Base-by-base conservation (phyloP, 176 grass and related monocot genomes). In the maize (Zea mays) region DNA sequence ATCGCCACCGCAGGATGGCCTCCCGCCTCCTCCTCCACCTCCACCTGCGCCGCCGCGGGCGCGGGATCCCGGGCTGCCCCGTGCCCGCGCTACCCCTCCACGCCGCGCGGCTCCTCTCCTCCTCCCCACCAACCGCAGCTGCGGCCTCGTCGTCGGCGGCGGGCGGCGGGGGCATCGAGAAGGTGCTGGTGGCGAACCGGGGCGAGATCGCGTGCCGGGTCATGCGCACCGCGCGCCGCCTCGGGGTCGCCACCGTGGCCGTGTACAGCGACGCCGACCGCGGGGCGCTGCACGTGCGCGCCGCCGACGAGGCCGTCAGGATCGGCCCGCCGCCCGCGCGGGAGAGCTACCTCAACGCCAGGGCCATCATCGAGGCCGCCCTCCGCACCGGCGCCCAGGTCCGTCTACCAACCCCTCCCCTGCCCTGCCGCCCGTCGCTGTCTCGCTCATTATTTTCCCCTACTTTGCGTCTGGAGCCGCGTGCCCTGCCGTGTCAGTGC, bases 201-300 rank as follows among this genome's bases (percentile, higher is more conserved):
- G 89, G 95, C 13, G 95, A 98, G 89, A 98, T 98, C 80, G 95
- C 95, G 42, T 98, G 91, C 65, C 85, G 91, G 57, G 85, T 98
- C 9, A 94, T 94, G 80, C 76, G 87, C 51, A 98, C 91, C 2
- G 87, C 91, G 57, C 74, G 81, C 5, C 72, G 91, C 8, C 87
- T 94, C 7, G 95, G 91, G 36, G 75, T 98, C 36, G 69, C 85
- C 35, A 94, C 91, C 5, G 94, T 97, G 2, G 91, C 94, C 11
- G 94, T 97, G 2, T 97, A 92, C 80, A 93, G 91, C 75, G 95
- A 98, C 69, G 95, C 91, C 36, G 95, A 98, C 78, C 85, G 95
- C 0, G 83, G 35, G 20, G 79, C 91, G 36, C 87, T 98, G 38
- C 91, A 98, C 82, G 95, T 94, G 67, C 75, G 85, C 64, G 90